phyloP scores from a whole-genome alignment of 2,329 filamentous ascomycete genomes.

The Byssothecium circinans region DNA sequence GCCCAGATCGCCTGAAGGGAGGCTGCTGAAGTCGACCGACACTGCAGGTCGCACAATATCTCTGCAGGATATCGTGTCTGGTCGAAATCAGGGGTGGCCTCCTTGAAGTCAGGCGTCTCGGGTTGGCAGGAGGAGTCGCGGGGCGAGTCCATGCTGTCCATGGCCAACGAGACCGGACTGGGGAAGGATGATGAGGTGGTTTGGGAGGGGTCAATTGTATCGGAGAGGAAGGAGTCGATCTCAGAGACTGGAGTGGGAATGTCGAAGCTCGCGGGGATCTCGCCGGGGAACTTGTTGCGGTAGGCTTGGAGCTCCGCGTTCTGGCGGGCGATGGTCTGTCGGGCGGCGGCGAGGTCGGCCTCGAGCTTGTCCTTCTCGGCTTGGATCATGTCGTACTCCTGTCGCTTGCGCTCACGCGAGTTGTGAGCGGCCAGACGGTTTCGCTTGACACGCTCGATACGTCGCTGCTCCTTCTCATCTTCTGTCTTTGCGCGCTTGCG shows the following conservation, averaged over 20 bases:
- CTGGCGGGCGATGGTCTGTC: slow-evolving; percentile 53
- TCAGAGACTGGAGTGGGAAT: slow-evolving; percentile 23
- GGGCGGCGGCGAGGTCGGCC: slow-evolving; percentile 60
- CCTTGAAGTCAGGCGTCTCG: slow-evolving; percentile 44
- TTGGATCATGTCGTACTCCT: slow-evolving; percentile 83
- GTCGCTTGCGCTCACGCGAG: slow-evolving; percentile 88
- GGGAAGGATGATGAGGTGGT: slow-evolving; percentile 36
- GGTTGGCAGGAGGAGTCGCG: slow-evolving; percentile 42
- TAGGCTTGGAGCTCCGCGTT: slow-evolving; percentile 50
- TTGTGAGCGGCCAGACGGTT: slow-evolving; percentile 97
- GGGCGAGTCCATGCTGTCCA: slow-evolving; percentile 45
- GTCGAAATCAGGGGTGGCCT: slow-evolving; percentile 67
- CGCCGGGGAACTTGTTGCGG: slow-evolving; percentile 37
- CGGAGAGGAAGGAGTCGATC: slow-evolving; percentile 21
- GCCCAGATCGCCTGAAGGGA: slow-evolving; percentile 35
- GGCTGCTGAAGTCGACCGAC: slow-evolving; percentile 71
- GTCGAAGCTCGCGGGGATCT: slow-evolving; percentile 26
- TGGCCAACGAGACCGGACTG: slow-evolving; percentile 40
- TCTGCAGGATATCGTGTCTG: slow-evolving; percentile 99
- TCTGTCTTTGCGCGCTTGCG: slow-evolving; percentile 98
- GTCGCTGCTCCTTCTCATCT: slow-evolving; percentile 97
- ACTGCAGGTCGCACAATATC: slow-evolving; percentile 99
- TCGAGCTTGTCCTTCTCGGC: slow-evolving; percentile 66
- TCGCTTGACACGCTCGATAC: slow-evolving; percentile 93
- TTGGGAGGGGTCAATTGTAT: slow-evolving; percentile 41